A percentile compares a stretch with the other conserved stretches of the same genome.
Conservation (phyloP, 139 green algal species). For the Picochlorum sp. region DNA sequence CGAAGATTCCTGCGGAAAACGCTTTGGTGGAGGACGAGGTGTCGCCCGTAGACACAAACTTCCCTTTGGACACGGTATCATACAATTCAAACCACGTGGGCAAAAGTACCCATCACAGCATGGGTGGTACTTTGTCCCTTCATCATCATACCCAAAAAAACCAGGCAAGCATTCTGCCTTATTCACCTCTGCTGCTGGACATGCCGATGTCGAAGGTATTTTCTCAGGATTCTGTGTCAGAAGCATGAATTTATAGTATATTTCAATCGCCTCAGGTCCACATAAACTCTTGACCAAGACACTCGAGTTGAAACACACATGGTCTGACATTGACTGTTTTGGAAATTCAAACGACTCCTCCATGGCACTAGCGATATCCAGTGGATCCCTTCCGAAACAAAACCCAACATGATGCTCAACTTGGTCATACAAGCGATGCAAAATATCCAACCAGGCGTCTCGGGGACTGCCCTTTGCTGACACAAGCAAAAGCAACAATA, state of each 20-base stretch:
- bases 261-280: conserved; percentile 15
- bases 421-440: conserved; percentile 16
- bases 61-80: conserved; percentile 41
- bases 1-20: conserved; percentile 4
- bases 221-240: conserved; percentile 40
- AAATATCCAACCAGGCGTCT: conserved; percentile 13
- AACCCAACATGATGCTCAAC: conserved; percentile 26
- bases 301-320: conserved; percentile 30
- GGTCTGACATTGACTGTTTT: conserved; percentile 11
- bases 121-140: conserved; percentile 5
- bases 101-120: conserved; percentile 49
- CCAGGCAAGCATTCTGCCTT: conserved; percentile 28
- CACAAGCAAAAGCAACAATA: no score
- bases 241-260: conserved; percentile 45
- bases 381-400: conserved; percentile 23
- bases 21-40: conserved; percentile 19
- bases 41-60: conserved; percentile 27
- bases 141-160: conserved; percentile 26
- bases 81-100: conserved; percentile 30
- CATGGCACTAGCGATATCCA: conserved; percentile 14
- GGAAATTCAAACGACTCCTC: conserved; percentile 21
- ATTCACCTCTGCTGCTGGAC: background rate
- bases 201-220: conserved; percentile 29
- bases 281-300: conserved; percentile 22
- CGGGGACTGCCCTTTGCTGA: background rate